Evolutionary conservation across 179 eudicot species (phyloP), one percentile per base, ranked within the genome.

Genomic region (Beta macrorhiza): DNA sequence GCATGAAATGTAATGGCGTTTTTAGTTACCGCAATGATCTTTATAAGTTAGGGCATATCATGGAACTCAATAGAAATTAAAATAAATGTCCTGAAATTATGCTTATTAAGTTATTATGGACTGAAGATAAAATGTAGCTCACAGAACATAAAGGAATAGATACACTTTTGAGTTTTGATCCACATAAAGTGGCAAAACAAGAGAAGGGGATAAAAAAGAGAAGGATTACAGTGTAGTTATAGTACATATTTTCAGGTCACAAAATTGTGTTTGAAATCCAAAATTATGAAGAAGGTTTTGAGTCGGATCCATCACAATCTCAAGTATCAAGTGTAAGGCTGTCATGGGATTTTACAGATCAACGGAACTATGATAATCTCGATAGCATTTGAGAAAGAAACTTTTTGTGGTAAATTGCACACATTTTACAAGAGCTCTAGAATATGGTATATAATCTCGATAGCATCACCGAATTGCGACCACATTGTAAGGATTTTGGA

Each of bases 1-100:
- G 93, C 82, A 81, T 72, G 63, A 63, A 81, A 79, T 5, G 74
- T 56, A 58, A 62, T n/a, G 67, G 13, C 62, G 69, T 61, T 74
- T 49, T 75, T 4, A 17, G 73, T 53, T 63, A 75, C 19, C 19
- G 15, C 13, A 51, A 25, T 7, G 5, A 44, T n/a, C 17, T 29
- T 57, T 22, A 37, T 6, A 15, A 8, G 69, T 20, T 29, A 77
- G n/a, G 11, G 67, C 75, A 49, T 12, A 22, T 14, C 8, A 75
- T 16, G 49, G 32, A 42, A 5, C n/a, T 14, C 22, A 20, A 2
- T 61, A 20, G n/a, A 17, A 10, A 42, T 55, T 20, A 7, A 17
- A 8, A 17, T n/a, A 16, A 56, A 69, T 4, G 55, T 55, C 42
- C 3, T 6, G 59, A 32, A 11, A n/a, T 32, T 16, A 32, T 78